Base-by-base conservation (phyloP, 1,284 basidiomycete genomes). In the Neonothopanus nambi region DNA sequence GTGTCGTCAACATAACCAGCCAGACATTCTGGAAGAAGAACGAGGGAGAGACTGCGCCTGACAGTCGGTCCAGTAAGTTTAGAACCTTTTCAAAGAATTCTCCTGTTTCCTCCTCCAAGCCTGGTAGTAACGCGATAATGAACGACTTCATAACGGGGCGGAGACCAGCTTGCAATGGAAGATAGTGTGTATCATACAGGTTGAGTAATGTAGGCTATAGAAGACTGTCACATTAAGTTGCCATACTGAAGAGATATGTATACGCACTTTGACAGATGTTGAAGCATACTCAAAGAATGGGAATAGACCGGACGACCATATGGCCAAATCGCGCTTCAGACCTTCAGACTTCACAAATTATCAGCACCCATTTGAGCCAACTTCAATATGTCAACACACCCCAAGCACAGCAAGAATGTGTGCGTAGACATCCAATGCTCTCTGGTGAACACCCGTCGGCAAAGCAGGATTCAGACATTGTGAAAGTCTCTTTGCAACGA, bases 261-360 rank as follows among this genome's bases (percentile, higher is more conserved):
- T 6, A 58, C 74, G 52, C 63, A 89, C 91, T 79, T 91, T 91
- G 54, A 96, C 94, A 18, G 93, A 95, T 5, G 95, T 99, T 13
- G 95, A 89, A 5, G 97, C 95, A 70, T 94, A 98, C 70, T 98
- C 94, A 67, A 98, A 98, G 81, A 99, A 99, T 0, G 97, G 97
- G 65, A 99, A 96, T 8, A 99, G 71, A 3, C 97, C 97, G 4
- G 93, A 91, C 0, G 94, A 94, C 97, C 97, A 99, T 15, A 98
- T 78, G 1, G 91, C 80, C 4, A 99, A 76, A 72, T 99, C 97
- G 42, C 87, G 81, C 57, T 85, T 84, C 39, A 99, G 72, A 7
- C 95, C 95, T 62, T 98, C 95, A 1, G 84, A 81, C 93, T 96
- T 63, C 18, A n/a, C 6, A 42, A 44, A 48, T 51, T 17, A 23